Evolutionary conservation across 352 stramenopile species (phyloP).

Genomic region (Phytophthora brassicae): DNA sequence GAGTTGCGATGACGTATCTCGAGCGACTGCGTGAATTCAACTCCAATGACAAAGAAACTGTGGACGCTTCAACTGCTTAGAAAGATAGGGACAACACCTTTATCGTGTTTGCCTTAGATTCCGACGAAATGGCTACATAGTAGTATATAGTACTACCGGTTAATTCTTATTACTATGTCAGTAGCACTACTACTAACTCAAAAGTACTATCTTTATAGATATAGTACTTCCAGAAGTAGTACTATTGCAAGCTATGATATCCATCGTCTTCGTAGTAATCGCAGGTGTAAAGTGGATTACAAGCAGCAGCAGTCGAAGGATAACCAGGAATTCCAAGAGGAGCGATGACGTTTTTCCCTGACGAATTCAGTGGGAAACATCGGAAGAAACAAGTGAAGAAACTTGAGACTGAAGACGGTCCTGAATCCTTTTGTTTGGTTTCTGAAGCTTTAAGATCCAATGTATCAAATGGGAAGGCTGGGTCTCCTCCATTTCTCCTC

Average conservation of each 20-base stretch:
- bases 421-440: constrained; percentile 5
- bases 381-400: constrained; percentile 40
- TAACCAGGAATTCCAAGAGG: constrained; percentile 50
- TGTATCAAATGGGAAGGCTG: constrained; percentile 34
- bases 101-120: constrained; percentile 17
- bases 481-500: constrained; percentile 37
- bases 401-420: constrained; percentile 8
- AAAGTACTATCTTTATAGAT: too few relatives aligned
- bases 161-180: too few relatives aligned
- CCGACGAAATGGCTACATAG: constrained; percentile 15
- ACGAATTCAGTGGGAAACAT: constrained; percentile 30
- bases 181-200: too few relatives aligned
- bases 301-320: constrained; percentile 38
- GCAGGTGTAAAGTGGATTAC: constrained; percentile 47
- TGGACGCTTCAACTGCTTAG: constrained; percentile 24
- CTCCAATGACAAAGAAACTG: constrained; percentile 4
- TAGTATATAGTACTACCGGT: too few relatives aligned
- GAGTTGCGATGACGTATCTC: constrained; percentile 64
- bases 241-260: constrained; percentile 28
- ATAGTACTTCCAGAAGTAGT: too few relatives aligned
- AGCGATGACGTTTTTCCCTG: constrained; percentile 28
- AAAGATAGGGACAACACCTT: constrained; percentile 11
- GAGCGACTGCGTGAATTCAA: constrained; percentile 54
- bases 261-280: constrained; percentile 61
- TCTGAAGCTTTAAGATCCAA: constrained; percentile 34